These are phyloP conservation scores for Solanum peruvianum DNA, from an alignment of 257 asterid genomes.

Conservation along the genomic window DNA sequence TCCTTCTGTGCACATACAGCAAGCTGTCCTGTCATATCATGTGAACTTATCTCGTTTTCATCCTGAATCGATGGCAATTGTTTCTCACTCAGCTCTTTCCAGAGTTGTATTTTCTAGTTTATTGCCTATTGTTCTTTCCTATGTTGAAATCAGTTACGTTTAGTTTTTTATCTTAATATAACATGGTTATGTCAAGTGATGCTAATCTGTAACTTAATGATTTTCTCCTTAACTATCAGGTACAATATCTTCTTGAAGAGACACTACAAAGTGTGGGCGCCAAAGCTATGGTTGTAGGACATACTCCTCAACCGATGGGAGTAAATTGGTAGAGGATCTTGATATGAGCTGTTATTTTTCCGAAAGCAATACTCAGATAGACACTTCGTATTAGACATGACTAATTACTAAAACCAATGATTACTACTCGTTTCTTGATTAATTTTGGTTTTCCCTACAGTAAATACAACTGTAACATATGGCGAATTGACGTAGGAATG, in stretches of 20 bases:
- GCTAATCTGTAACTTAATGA: background rate
- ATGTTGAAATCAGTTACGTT: background rate
- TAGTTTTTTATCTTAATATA: background rate
- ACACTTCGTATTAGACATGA: background rate
- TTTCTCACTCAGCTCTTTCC: background rate
- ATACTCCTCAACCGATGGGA: slow-evolving; percentile 86
- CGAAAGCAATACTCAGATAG: background rate
- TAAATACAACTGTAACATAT: slow-evolving; percentile 57
- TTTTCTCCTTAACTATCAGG: slow-evolving; percentile 22
- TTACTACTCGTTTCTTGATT: background rate
- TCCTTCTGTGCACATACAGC: background rate
- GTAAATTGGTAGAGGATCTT: slow-evolving; percentile 60
- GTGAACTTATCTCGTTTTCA: background rate
- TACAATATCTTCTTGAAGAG: slow-evolving; percentile 59
- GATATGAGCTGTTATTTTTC: background rate
- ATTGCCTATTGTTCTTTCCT: background rate
- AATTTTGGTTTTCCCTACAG: slow-evolving; percentile 28
- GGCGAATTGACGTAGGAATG: slow-evolving; percentile 98
- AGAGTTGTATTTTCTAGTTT: background rate
- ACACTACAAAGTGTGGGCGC: slow-evolving; percentile 77
- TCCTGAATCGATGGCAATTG: background rate
- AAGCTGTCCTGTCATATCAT: background rate
- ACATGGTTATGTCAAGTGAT: background rate
- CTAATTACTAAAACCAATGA: background rate
- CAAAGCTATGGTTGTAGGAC: slow-evolving; percentile 98